Percentiles rank a stretch among this genome's conserved stretches.
phyloP scores from a whole-genome alignment of 306 rosid genomes.

The Alnus rubra region DNA sequence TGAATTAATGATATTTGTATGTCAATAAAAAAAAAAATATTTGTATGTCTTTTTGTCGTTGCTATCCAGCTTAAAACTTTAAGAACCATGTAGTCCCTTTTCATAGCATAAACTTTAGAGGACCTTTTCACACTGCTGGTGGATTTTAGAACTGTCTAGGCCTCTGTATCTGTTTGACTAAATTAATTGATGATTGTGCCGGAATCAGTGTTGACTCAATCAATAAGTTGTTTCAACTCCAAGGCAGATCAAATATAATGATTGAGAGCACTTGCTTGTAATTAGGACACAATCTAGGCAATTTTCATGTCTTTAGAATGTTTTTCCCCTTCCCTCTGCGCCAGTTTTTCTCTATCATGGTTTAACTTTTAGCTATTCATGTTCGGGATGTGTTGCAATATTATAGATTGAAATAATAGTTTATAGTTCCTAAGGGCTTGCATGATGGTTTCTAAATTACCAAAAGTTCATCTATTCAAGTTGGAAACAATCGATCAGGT shows the following conservation, averaged over 20 bases:
- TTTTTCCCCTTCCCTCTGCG: not conserved
- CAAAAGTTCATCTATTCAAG: not conserved
- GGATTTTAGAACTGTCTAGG: not conserved
- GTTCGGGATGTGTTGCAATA: not conserved
- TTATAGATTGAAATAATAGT: not conserved
- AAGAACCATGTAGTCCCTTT: slow-evolving; percentile 4
- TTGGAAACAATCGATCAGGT: not conserved
- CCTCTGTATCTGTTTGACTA: not conserved
- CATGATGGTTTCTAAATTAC: not conserved
- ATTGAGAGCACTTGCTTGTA: not conserved
- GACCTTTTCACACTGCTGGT: not conserved
- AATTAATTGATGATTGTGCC: not conserved
- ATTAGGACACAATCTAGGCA: not conserved
- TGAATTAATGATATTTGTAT: no score
- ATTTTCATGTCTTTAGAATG: not conserved
- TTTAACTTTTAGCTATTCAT: not conserved
- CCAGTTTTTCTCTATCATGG: not conserved
- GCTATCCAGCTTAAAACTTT: not conserved
- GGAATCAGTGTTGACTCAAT: no score
- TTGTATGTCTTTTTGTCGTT: not conserved
- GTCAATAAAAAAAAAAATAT: no score
- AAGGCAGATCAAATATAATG: not conserved
- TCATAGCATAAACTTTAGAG: slow-evolving; percentile 4
- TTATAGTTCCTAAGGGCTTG: not conserved
- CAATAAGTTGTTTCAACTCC: not conserved